A percentile compares a stretch with the other conserved stretches of the same genome.
phyloP scores from a whole-genome alignment of 116 monocot species.

The Thalassia testudinum region DNA sequence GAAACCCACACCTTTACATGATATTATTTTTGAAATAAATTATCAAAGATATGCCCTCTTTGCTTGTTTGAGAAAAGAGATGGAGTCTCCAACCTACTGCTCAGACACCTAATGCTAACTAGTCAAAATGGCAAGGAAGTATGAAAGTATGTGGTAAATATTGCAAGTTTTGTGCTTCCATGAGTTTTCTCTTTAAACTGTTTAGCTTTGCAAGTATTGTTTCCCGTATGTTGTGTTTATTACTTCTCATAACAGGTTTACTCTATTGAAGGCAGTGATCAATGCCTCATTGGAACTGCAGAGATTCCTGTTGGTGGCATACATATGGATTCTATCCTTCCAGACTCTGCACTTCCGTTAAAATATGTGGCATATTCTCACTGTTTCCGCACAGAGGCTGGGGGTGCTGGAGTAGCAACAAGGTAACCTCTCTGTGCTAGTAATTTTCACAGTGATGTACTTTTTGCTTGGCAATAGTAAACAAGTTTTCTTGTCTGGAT shows the following conservation, averaged over 20 bases:
- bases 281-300: slow-evolving; percentile 94
- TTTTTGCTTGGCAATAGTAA: background rate
- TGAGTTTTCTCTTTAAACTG: background rate
- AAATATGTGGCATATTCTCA: slow-evolving; percentile 93
- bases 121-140: too few species aligned
- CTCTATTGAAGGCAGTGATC: slow-evolving; percentile 81
- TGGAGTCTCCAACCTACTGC: too few species aligned
- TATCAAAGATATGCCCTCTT: too few species aligned
- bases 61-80: too few species aligned
- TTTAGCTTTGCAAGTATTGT: background rate
- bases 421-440: slow-evolving; percentile 13
- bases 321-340: slow-evolving; percentile 88
- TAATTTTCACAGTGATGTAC: background rate
- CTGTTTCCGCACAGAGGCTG: slow-evolving; percentile 95
- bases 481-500: too few species aligned
- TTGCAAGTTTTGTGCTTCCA: too few species aligned
- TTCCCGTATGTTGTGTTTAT: background rate
- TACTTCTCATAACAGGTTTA: slow-evolving; percentile 52
- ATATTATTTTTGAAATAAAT: too few species aligned
- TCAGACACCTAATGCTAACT: too few species aligned
- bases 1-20: too few species aligned
- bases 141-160: too few species aligned
- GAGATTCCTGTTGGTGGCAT: slow-evolving; percentile 95
- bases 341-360: slow-evolving; percentile 65
- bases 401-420: slow-evolving; percentile 81